A percentile compares a stretch with the other conserved stretches of the same genome.
These are phyloP conservation scores for Pseudisothecium myosuroides DNA, from an alignment of 225 moss, liverwort and hornwort species.

Conservation along the genomic window DNA sequence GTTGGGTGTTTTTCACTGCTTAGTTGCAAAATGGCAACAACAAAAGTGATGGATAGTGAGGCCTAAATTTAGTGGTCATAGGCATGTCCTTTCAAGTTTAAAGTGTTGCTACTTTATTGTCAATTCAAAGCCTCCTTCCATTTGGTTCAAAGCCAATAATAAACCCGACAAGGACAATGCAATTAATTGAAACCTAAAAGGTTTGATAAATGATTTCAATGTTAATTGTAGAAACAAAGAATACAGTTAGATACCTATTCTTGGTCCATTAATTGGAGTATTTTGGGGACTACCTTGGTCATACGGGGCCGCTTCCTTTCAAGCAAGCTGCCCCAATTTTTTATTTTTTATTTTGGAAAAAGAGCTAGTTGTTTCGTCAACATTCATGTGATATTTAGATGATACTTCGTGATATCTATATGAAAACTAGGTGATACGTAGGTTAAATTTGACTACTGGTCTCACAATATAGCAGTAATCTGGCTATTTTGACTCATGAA, in stretches of 20 bases:
- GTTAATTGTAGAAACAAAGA: neutral
- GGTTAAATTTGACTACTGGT: too few species aligned
- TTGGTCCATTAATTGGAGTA: fast-evolving
- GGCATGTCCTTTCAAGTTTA: fast-evolving
- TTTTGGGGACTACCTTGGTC: neutral
- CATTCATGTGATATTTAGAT: too few species aligned
- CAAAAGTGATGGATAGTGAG: fast-evolving
- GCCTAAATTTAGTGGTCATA: fast-evolving
- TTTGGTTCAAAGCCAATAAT: neutral
- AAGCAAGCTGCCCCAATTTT: neutral
- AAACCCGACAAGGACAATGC: fast-evolving
- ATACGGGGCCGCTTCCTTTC: neutral
- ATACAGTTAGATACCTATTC: neutral
- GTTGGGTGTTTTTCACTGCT: neutral
- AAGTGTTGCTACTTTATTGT: neutral
- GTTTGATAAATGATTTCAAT: neutral
- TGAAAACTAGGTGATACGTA: too few species aligned
- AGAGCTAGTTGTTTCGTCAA: too few species aligned
- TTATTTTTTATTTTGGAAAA: too few species aligned
- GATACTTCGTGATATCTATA: too few species aligned
- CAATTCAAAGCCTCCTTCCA: neutral
- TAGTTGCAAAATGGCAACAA: neutral
- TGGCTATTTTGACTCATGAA: too few species aligned
- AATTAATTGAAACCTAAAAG: neutral
- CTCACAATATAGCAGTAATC: too few species aligned